These are phyloP conservation scores for Tricholoma sp. DNA, from an alignment of 768 basidiomycete genomes.

Conservation along the genomic window DNA sequence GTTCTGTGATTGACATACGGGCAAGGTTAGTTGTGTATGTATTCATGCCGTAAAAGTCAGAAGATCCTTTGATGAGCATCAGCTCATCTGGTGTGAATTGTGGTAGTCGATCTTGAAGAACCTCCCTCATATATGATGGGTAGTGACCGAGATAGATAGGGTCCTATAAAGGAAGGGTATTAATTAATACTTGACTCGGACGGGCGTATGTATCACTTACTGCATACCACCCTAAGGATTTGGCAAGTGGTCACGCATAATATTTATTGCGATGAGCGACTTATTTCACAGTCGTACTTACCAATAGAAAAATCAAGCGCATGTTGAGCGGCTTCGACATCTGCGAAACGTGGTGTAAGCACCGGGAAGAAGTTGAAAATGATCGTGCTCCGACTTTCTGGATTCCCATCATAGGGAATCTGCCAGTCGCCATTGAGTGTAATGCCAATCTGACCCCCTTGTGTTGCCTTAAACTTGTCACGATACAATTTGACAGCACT, in stretches of 20 bases:
- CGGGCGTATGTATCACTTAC: slow-evolving; percentile 36
- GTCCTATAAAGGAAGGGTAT: slow-evolving; percentile 31
- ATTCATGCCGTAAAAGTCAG: slow-evolving; percentile 72
- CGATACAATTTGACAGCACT: slow-evolving; percentile 63
- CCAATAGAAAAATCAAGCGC: slow-evolving; percentile 72
- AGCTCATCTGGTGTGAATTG: slow-evolving; percentile 53
- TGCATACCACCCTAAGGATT: slow-evolving; percentile 51
- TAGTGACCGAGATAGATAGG: slow-evolving; percentile 71
- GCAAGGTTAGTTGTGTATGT: slow-evolving; percentile 65
- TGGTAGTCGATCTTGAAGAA: slow-evolving; percentile 55
- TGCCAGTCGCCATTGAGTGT: slow-evolving; percentile 76
- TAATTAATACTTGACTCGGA: not conserved
- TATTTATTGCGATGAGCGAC: slow-evolving; percentile 14
- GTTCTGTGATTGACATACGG: slow-evolving; percentile 29
- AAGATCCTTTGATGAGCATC: slow-evolving; percentile 54
- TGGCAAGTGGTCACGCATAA: too few relatives aligned
- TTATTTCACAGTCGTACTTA: slow-evolving; percentile 21
- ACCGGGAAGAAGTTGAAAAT: not conserved
- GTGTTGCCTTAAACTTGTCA: slow-evolving; percentile 54
- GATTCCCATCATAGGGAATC: slow-evolving; percentile 65
- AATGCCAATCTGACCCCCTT: slow-evolving; percentile 72
- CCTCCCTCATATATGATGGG: slow-evolving; percentile 51
- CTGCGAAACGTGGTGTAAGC: slow-evolving; percentile 24
- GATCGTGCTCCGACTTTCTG: slow-evolving; percentile 48
- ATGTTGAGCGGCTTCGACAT: slow-evolving; percentile 65